These are phyloP conservation scores for Alternaria ethzedia DNA, from an alignment of 2,329 filamentous ascomycete genomes.

Conservation along the genomic window DNA sequence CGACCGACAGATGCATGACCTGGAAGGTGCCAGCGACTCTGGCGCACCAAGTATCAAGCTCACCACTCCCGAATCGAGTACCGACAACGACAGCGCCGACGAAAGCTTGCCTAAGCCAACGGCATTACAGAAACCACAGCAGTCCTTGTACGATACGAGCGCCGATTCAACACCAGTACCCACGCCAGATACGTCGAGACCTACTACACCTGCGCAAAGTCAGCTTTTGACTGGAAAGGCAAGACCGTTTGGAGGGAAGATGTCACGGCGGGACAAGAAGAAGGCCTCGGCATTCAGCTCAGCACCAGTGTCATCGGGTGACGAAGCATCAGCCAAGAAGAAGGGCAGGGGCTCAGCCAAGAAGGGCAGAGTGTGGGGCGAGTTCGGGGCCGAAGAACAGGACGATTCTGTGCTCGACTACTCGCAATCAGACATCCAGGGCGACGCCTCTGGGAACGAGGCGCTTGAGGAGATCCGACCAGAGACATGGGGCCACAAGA, in stretches of 20 bases:
- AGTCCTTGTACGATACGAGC: conserved; percentile 56
- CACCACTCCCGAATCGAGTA: conserved; percentile 57
- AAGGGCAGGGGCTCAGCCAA: conserved; percentile 71
- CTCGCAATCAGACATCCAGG: conserved; percentile 68
- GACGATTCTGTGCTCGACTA: conserved; percentile 84
- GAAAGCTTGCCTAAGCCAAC: conserved; percentile 62
- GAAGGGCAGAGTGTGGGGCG: conserved; percentile 91
- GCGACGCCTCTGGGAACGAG: conserved; percentile 57
- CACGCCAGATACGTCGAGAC: conserved; percentile 79
- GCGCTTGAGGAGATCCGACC: conserved; percentile 77
- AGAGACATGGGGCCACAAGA: conserved; percentile 83
- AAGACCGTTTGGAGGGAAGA: conserved; percentile 72
- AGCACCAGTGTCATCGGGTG: conserved; percentile 77
- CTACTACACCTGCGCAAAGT: conserved; percentile 71
- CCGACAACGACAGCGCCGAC: conserved; percentile 56
- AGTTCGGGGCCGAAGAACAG: conserved; percentile 87
- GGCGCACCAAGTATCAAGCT: conserved; percentile 49
- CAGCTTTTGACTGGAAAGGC: conserved; percentile 75
- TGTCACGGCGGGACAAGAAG: conserved; percentile 81
- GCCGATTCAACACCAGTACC: conserved; percentile 72
- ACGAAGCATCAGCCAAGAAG: conserved; percentile 69
- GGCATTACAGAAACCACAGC: conserved; percentile 54
- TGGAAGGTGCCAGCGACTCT: conserved; percentile 65
- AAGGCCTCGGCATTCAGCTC: conserved; percentile 61
- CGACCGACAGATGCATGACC: conserved; percentile 85